Percentiles rank a stretch among this genome's conserved stretches.
Evolutionary conservation across 805 yeast genomes (phyloP).

Genomic region (Saccharomycopsis vini): DNA sequence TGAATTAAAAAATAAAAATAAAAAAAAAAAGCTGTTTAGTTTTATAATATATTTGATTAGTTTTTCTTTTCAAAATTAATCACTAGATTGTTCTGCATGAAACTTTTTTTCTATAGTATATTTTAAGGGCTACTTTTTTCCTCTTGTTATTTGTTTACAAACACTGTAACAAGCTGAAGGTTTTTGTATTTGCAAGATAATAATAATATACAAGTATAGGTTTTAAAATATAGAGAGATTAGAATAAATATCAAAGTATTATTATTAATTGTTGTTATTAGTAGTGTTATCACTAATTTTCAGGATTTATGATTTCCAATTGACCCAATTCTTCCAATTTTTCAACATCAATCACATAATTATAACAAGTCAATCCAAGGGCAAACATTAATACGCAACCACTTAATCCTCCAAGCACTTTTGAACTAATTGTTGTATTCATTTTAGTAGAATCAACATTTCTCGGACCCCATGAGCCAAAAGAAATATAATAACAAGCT

Average conservation of each 20-base stretch:
- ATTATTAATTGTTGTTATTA: no score
- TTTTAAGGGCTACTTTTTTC: no score
- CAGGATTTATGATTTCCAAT: constrained; percentile 13
- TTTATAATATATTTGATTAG: neutral
- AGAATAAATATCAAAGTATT: no score
- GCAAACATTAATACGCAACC: constrained; percentile 13
- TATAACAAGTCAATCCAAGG: constrained; percentile 24
- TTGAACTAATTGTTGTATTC: constrained; percentile 1
- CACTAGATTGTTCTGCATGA: neutral
- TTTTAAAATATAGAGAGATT: no score
- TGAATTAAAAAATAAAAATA: no score
- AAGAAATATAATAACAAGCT: constrained; percentile 50
- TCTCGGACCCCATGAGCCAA: constrained; percentile 60
- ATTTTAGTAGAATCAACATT: constrained; percentile 25
- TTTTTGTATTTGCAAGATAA: no score
- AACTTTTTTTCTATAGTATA: no score
- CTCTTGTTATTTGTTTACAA: no score
- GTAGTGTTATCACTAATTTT: no score
- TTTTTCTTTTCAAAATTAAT: neutral
- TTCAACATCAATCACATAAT: constrained; percentile 29
- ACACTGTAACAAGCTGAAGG: no score
- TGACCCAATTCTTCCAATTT: constrained; percentile 7
- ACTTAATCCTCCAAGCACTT: constrained; percentile 9
- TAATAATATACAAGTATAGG: no score
- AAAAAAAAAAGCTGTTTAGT: neutral